Conservation (phyloP, 495 filamentous ascomycete genomes). For the Thozetella sp. region DNA sequence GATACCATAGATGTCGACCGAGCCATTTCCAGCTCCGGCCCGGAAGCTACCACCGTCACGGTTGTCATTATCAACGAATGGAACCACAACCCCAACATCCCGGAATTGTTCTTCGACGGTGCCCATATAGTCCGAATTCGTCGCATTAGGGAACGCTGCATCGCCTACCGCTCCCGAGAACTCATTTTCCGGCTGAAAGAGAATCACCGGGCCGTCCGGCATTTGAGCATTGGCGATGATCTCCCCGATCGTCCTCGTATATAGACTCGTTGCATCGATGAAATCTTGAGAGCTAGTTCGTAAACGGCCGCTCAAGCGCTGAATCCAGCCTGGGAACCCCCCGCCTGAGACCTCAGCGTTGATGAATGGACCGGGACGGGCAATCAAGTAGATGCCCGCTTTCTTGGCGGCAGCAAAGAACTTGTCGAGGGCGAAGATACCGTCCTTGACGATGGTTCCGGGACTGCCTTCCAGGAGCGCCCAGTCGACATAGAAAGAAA, state of each 20-base stretch:
- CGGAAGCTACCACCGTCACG: constrained; percentile 57
- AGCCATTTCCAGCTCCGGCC: constrained; percentile 63
- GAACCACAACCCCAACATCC: constrained; percentile 70
- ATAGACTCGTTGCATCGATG: constrained; percentile 19
- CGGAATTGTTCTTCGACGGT: constrained; percentile 69
- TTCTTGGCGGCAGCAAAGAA: constrained; percentile 73
- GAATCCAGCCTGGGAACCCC: constrained; percentile 39
- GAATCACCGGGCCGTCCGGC: constrained; percentile 76
- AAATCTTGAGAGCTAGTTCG: neutral
- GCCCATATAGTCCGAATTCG: constrained; percentile 66
- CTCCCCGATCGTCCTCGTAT: constrained; percentile 52
- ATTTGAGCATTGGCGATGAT: constrained; percentile 76
- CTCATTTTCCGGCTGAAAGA: constrained; percentile 81
- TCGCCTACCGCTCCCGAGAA: constrained; percentile 37
- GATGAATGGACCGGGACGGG: constrained; percentile 58
- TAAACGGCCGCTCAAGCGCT: neutral
- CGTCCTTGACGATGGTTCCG: constrained; percentile 67
- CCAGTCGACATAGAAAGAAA: constrained; percentile 81
- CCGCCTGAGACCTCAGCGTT: constrained; percentile 59
- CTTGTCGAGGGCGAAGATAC: constrained; percentile 66
- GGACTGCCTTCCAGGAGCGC: constrained; percentile 72
- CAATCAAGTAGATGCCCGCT: constrained; percentile 74
- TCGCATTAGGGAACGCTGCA: constrained; percentile 27
- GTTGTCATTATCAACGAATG: constrained; percentile 78
- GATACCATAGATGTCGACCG: constrained; percentile 72